Evolutionary conservation across 352 stramenopile species (phyloP), one percentile per base, ranked within the genome.

Genomic region (Pythium aristosporum): DNA sequence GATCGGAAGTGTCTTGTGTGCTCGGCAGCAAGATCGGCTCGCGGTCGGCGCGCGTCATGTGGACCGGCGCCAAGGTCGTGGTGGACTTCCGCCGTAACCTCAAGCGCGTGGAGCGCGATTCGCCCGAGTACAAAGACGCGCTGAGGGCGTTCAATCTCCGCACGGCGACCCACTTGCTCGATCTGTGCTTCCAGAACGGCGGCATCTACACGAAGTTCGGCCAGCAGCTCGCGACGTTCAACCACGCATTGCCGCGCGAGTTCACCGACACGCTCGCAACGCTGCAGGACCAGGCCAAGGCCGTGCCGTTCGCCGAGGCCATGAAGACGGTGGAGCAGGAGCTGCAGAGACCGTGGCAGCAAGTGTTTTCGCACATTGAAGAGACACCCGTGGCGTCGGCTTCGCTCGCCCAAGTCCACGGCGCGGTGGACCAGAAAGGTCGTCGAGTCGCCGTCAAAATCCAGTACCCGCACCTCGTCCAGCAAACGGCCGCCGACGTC

Each of bases 161-260:
- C 60, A 92, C 85, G 34, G 97, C 97, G 7, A 62, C 89, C 67
- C 82, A 91, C 36, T 73, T 99, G 16, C 72, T 98, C 18, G 36
- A 89, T 16, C 69, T 99, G 50, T 99, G 94, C 71, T 89, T 89
- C 55, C 67, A 75, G 5, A 99, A 99, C 73, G 92, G 87, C 39
- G 96, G 97, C 49, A 93, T 98, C 16, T 99, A 99, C 82, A 98
- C 98, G 54, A 99, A 99, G 74, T 91, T 99, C 9, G 97, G 96
- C 9, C 97, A 99, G 77, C 96, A 99, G 70, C 65, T 99, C 18
- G 92, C 96, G 6, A 98, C 98, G 65, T 88, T 99, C 50, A 98
- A 99, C 73, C 92, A 99, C 69, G 80, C 98, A 11, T 72, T 99
- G 23, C 97, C 97, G 15, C 79, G 80, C 37, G 94, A 99, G 75